phyloP scores from a whole-genome alignment of 2,329 filamentous ascomycete species.

The Ophiognomonia clavigignenti-juglandacearum region DNA sequence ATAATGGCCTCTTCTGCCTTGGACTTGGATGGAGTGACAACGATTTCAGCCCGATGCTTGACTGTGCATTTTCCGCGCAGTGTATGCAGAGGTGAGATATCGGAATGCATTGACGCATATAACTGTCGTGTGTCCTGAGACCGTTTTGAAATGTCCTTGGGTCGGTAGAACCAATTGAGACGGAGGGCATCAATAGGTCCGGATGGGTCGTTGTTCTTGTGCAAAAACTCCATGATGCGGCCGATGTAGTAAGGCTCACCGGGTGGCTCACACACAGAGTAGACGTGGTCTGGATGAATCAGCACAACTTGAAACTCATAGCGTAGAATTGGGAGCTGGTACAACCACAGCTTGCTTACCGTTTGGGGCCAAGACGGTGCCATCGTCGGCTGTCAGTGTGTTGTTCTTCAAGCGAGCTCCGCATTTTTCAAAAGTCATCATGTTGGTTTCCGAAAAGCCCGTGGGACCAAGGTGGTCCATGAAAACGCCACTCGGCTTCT shows the following conservation, averaged over 20 bases:
- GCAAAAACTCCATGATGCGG: slow-evolving; percentile 97
- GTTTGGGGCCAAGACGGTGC: slow-evolving; percentile 76
- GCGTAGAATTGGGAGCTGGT: background rate
- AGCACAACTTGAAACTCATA: background rate
- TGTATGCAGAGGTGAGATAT: slow-evolving; percentile 87
- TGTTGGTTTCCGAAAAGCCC: slow-evolving; percentile 65
- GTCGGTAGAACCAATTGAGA: slow-evolving; percentile 99
- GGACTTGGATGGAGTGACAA: slow-evolving; percentile 36
- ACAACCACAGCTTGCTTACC: slow-evolving; percentile 53
- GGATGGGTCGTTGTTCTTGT: slow-evolving; percentile 67
- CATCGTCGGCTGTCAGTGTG: slow-evolving; percentile 83
- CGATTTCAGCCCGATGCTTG: slow-evolving; percentile 79
- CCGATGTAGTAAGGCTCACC: slow-evolving; percentile 97
- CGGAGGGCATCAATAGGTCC: slow-evolving; percentile 79
- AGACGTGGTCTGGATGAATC: slow-evolving; percentile 62
- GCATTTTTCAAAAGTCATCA: slow-evolving; percentile 80
- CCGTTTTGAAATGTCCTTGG: slow-evolving; percentile 91
- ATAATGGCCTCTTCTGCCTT: slow-evolving; percentile 59
- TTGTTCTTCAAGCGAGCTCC: slow-evolving; percentile 67
- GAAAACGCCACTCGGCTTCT: slow-evolving; percentile 20
- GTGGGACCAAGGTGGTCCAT: slow-evolving; percentile 20
- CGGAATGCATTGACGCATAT: slow-evolving; percentile 97
- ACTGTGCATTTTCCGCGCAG: slow-evolving; percentile 92
- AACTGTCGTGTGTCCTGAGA: slow-evolving; percentile 85
- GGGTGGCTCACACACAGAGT: slow-evolving; percentile 93